Conservation (phyloP, 352 stramenopile species). For the Chloridella minuta region DNA sequence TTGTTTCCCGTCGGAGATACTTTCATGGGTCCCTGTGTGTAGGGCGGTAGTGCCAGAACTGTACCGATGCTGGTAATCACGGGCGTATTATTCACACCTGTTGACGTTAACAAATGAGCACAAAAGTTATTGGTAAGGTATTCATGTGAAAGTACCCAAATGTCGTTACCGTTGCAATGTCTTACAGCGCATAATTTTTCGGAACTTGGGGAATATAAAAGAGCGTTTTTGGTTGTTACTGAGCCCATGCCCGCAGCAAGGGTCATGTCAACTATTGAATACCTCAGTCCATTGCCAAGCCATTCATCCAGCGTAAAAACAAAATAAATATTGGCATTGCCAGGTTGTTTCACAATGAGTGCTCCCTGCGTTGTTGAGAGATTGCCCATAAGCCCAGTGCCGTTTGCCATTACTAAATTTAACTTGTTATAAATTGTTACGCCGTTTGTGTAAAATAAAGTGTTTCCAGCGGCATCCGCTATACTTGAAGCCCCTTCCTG, state of each 20-base stretch:
- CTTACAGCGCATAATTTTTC: not conserved
- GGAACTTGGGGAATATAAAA: not conserved
- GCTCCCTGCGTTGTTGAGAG: not conserved
- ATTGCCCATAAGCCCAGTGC: not conserved
- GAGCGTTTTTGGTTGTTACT: not conserved
- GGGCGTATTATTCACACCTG: not conserved
- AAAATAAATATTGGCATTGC: not conserved
- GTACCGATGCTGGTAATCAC: not conserved
- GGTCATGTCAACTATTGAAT: not conserved
- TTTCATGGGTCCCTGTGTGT: not conserved
- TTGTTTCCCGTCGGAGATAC: not conserved
- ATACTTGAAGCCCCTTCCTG: not conserved
- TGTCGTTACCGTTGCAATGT: not conserved
- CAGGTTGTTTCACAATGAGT: not conserved
- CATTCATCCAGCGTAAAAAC: not conserved
- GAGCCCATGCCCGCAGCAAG: not conserved
- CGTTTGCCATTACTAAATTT: not conserved
- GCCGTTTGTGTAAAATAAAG: not conserved
- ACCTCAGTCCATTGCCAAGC: not conserved
- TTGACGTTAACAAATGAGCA: not conserved
- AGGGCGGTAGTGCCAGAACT: too few relatives aligned
- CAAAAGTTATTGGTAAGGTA: not conserved
- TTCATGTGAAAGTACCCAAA: not conserved
- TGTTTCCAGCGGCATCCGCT: not conserved
- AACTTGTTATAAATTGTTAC: not conserved